Evolutionary conservation across 1,284 basidiomycete genomes (phyloP).

Genomic region (Puccinia brachypodii): DNA sequence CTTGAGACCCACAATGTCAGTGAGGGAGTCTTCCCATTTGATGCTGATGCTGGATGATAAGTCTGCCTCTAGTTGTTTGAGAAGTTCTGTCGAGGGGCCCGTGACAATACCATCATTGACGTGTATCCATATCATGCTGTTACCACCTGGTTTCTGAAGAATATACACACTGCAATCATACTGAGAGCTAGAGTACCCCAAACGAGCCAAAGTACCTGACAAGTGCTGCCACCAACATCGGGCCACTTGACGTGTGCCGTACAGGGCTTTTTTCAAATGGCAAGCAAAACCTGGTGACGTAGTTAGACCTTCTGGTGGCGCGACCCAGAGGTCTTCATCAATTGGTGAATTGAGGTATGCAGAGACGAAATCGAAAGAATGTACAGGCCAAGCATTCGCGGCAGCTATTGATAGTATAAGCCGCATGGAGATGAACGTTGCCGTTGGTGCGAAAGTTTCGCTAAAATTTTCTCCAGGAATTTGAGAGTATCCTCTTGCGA

Average conservation of each 20-base stretch:
- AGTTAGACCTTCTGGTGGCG: not conserved
- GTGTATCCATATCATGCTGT: not conserved
- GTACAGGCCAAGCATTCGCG: not conserved
- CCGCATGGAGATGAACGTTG: not conserved
- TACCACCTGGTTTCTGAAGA: not conserved
- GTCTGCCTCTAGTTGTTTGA: not conserved
- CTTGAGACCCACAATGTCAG: not conserved
- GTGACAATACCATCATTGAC: conserved; percentile 12
- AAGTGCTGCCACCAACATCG: conserved; percentile 19
- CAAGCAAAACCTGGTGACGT: not conserved
- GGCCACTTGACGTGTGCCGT: conserved; percentile 19
- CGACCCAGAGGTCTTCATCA: not conserved
- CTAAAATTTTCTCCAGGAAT: not conserved
- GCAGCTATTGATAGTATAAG: not conserved
- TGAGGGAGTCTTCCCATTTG: not conserved
- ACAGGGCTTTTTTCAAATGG: not conserved
- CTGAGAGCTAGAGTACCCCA: not conserved
- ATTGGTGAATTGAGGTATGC: not conserved
- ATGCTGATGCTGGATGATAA: not conserved
- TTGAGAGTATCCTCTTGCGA: not conserved
- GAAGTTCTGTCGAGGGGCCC: not conserved
- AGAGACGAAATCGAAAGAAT: not conserved
- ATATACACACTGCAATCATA: conserved; percentile 12
- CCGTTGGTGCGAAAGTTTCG: conserved; percentile 4
- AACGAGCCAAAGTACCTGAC: not conserved